phyloP scores from a whole-genome alignment of 83 land plant genomes.

The Thuja plicata region DNA sequence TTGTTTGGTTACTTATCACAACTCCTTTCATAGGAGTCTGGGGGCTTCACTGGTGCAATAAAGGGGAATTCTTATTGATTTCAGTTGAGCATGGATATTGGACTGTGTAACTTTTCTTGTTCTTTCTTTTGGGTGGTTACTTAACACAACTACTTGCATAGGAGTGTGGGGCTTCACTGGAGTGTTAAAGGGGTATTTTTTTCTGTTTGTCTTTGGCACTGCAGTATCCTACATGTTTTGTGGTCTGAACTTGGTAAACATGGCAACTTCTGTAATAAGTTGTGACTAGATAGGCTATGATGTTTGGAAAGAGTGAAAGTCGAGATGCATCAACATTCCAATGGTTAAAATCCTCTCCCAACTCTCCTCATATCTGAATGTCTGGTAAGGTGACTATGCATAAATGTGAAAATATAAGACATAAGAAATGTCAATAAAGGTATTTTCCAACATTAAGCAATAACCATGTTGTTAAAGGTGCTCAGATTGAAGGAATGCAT shows the following conservation, averaged over 20 bases:
- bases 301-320: background rate
- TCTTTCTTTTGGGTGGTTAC: background rate
- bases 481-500: background rate
- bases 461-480: background rate
- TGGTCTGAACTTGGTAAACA: background rate
- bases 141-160: background rate
- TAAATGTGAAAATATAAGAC: background rate
- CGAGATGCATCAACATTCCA: background rate
- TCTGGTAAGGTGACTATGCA: background rate
- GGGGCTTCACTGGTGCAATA: background rate
- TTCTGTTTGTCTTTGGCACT: background rate
- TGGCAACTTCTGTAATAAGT: background rate
- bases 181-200: background rate
- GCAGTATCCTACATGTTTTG: background rate
- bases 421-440: background rate
- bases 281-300: background rate
- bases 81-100: background rate
- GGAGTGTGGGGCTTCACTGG: background rate
- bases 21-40: background rate
- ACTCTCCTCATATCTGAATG: background rate
- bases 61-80: background rate
- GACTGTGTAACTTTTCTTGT: background rate
- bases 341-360: background rate
- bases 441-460: background rate
- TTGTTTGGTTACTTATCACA: background rate